Percentiles rank a stretch among this genome's conserved stretches.
phyloP scores from a whole-genome alignment of 2,329 filamentous ascomycete species.

The Mollisia scopiformis region DNA sequence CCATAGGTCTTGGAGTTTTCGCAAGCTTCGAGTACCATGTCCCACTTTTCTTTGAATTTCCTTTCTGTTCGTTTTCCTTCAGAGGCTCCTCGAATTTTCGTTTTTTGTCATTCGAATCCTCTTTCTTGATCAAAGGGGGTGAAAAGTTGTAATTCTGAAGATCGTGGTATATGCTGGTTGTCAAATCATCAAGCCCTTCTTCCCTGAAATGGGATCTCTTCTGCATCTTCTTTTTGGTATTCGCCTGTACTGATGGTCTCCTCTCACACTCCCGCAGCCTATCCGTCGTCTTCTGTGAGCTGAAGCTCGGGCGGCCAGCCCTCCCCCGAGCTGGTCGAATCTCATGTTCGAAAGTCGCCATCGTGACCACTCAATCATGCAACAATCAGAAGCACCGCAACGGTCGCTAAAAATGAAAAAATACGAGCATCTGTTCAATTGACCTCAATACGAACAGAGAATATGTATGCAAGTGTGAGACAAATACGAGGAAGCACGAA shows the following conservation, averaged over 20 bases:
- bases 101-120: conserved; percentile 1
- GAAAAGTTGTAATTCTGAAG: conserved; percentile 2
- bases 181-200: conserved; percentile 33
- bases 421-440: conserved; percentile 1
- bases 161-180: conserved; percentile 19
- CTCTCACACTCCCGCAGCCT: conserved; percentile 26
- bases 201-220: conserved; percentile 30
- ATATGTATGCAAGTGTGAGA: neutral
- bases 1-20: conserved; percentile 38
- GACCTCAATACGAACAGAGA: neutral
- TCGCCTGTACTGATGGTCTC: conserved; percentile 9
- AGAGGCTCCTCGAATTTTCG: neutral
- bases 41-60: conserved; percentile 7
- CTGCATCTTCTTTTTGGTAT: conserved; percentile 19
- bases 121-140: neutral
- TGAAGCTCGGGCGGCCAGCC: conserved; percentile 25
- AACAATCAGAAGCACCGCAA: neutral
- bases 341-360: conserved; percentile 7
- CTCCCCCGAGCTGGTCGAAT: conserved; percentile 18
- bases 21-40: conserved; percentile 28
- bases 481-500: neutral
- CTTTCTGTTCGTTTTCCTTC: conserved; percentile 1
- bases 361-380: neutral
- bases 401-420: neutral
- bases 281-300: conserved; percentile 27